phyloP scores from a whole-genome alignment of 352 stramenopile genomes.

The Globisporangium mamillatum region DNA sequence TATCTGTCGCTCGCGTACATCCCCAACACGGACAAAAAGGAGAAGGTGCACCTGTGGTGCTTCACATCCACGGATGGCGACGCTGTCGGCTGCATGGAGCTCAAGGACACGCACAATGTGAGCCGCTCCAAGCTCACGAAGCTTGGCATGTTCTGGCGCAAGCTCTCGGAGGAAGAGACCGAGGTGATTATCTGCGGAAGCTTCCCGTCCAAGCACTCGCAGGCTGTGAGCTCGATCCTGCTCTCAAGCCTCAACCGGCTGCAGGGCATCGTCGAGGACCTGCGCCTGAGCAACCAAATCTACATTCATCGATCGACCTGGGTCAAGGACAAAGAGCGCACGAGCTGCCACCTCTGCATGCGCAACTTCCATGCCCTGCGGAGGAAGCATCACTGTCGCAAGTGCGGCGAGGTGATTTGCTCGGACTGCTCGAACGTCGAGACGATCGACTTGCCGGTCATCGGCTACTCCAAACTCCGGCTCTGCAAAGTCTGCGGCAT shows the following conservation, averaged over 20 bases:
- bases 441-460: slow-evolving; percentile 64
- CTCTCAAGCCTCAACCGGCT: slow-evolving; percentile 50
- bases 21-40: slow-evolving; percentile 50
- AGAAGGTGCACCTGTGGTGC: slow-evolving; percentile 70
- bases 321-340: slow-evolving; percentile 73
- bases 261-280: slow-evolving; percentile 67
- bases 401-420: slow-evolving; percentile 79
- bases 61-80: slow-evolving; percentile 70
- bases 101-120: slow-evolving; percentile 71
- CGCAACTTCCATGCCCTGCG: slow-evolving; percentile 74
- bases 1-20: slow-evolving; percentile 66
- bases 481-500: slow-evolving; percentile 82
- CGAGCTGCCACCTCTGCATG: slow-evolving; percentile 70
- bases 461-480: slow-evolving; percentile 74
- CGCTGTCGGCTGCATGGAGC: slow-evolving; percentile 73
- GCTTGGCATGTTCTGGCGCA: slow-evolving; percentile 72
- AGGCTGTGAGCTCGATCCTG: slow-evolving; percentile 49
- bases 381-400: slow-evolving; percentile 80
- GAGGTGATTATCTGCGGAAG: slow-evolving; percentile 79
- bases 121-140: slow-evolving; percentile 54
- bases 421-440: slow-evolving; percentile 77
- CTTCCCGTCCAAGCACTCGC: slow-evolving; percentile 70
- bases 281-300: slow-evolving; percentile 70
- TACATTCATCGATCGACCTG: slow-evolving; percentile 74
- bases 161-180: slow-evolving; percentile 62